Evolutionary conservation across 345 rosid genomes (phyloP).

Genomic region (Gossypium ekmanianum): DNA sequence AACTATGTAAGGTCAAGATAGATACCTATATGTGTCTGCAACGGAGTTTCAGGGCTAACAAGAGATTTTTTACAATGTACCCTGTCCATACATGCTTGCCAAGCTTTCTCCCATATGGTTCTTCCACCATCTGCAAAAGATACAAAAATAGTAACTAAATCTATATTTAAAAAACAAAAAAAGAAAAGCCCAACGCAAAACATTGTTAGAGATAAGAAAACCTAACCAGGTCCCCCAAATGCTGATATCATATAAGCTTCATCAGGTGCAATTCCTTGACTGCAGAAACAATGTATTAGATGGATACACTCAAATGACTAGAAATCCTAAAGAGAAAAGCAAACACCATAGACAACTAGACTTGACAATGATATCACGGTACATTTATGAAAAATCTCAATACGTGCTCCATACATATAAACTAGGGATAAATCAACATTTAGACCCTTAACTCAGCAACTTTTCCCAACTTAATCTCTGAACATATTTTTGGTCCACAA

Average conservation of each 20-base stretch:
- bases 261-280: slow-evolving; percentile 91
- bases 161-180: not conserved
- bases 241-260: slow-evolving; percentile 97
- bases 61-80: slow-evolving; percentile 47
- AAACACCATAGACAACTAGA: not conserved
- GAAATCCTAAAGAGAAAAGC: not conserved
- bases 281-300: slow-evolving; percentile 31
- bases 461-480: no score
- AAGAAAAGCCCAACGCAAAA: not conserved
- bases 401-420: not conserved
- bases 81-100: slow-evolving; percentile 67
- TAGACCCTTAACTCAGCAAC: no score
- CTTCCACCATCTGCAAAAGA: slow-evolving; percentile 66
- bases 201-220: slow-evolving; percentile 16
- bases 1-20: not conserved
- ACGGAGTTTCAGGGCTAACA: slow-evolving; percentile 55
- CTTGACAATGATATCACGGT: not conserved
- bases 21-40: slow-evolving; percentile 67
- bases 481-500: no score
- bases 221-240: slow-evolving; percentile 87
- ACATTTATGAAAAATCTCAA: not conserved
- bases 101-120: slow-evolving; percentile 76
- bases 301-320: not conserved
- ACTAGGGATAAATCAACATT: no score
- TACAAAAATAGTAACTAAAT: slow-evolving; percentile 17